Base-by-base conservation (phyloP, 1,284 basidiomycete species). In the Fistulina hepatica region DNA sequence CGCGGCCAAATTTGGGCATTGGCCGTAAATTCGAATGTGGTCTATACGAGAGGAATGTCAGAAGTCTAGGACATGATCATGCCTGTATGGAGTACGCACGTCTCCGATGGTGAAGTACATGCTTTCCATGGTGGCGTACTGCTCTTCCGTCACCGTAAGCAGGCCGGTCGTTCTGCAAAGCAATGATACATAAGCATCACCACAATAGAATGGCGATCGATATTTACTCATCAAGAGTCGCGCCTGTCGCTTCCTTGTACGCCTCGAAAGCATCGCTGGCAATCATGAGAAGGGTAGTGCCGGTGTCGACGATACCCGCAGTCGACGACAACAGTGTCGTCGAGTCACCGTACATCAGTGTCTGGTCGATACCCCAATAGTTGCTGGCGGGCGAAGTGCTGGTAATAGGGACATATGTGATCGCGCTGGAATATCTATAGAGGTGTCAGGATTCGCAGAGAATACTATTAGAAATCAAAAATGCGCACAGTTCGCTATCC, bases 281-380 rank as follows among this genome's bases (percentile, higher is more conserved):
- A 12, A 47, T 19, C 35, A 47, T 16, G 1, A 47, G 22, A 21
- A 47, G 21, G 3, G 45, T 47, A 1, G 45, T 47, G 5, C 45
- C 74, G 1, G 28, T 31, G 10, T 31, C 28, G 3, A 31, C 28
- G 10, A 31, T 31, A 3, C 28, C 28, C 11, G 28, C 28, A 8
- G 19, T 10, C 15, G 15, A 16, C 5, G 10, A 9, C 28, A 31
- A 16, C 28, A 31, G 13, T 19, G 28, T 31, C 11, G 28, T 31
- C 4, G 10, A n/a, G 4, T 21, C 21, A 27, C 34, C 40, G 32
- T 34, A 35, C 42, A 38, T 47, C 30, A 47, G 31, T n/a, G 31
- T 44, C 56, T 79, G 64, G 50, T 74, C 58, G 47, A 81, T 73
- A 26, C 78, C 78, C 73, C 73, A 81, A 61, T 65, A 80, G 25